Percentiles rank a stretch among this genome's conserved stretches.
Conservation (phyloP, 768 basidiomycete genomes). For the Pleurotus sapidus region DNA sequence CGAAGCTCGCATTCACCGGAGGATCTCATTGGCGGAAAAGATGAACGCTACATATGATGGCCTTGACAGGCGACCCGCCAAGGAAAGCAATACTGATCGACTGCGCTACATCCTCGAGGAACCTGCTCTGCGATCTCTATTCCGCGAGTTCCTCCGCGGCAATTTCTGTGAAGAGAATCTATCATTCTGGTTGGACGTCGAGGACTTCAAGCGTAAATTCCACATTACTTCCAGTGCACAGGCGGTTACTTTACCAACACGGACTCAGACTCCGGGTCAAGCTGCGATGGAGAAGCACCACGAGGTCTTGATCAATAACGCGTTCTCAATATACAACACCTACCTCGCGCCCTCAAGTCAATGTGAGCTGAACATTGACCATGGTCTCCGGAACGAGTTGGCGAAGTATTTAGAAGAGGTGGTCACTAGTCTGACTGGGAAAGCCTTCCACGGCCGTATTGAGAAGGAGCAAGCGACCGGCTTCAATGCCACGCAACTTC, state of each 20-base stretch:
- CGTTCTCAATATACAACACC: constrained; percentile 90
- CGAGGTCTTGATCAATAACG: constrained; percentile 90
- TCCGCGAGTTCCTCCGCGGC: constrained; percentile 89
- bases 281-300: constrained; percentile 97
- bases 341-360: constrained; percentile 95
- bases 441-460: constrained; percentile 73
- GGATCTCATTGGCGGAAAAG: constrained; percentile 76
- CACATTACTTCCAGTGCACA: constrained; percentile 92
- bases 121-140: constrained; percentile 80
- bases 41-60: constrained; percentile 55
- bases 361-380: constrained; percentile 98
- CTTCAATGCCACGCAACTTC: constrained; percentile 94
- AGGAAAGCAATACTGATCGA: constrained; percentile 91
- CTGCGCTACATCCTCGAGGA: constrained; percentile 92
- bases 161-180: constrained; percentile 99
- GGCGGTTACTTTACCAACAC: constrained; percentile 42
- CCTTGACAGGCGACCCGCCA: constrained; percentile 53
- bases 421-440: constrained; percentile 73
- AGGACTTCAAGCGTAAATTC: constrained; percentile 96
- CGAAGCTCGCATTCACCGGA: constrained; percentile 70
- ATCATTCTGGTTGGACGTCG: constrained; percentile 95
- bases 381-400: constrained; percentile 91
- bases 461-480: constrained; percentile 78
- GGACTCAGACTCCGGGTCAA: constrained; percentile 64
- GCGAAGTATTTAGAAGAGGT: constrained; percentile 92